Evolutionary conservation across 2,329 filamentous ascomycete species (phyloP).

Genomic region (Aureobasidium vineae): DNA sequence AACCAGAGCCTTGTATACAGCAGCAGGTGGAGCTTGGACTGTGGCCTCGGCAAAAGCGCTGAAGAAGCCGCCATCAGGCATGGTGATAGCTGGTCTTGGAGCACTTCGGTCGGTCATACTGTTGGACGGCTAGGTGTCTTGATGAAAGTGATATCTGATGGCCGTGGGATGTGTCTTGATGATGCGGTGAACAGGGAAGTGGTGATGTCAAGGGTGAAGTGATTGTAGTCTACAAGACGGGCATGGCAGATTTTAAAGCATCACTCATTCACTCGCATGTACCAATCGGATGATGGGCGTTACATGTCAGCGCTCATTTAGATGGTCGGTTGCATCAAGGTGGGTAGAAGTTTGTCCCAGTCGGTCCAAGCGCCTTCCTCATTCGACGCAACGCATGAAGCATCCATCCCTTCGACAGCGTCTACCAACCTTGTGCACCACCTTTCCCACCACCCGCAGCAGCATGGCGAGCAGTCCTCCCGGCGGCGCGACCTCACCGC

Average conservation of each 20-base stretch:
- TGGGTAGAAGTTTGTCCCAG: background rate
- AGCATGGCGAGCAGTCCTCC: slow-evolving; percentile 29
- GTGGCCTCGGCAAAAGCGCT: slow-evolving; percentile 37
- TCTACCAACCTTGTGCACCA: background rate
- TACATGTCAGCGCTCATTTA: slow-evolving; percentile 4
- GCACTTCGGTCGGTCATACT: background rate
- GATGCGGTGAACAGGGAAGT: background rate
- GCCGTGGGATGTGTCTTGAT: no score
- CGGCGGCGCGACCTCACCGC: slow-evolving; percentile 26
- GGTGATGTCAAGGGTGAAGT: background rate
- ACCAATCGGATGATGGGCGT: background rate
- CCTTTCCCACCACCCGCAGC: no score
- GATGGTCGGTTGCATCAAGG: background rate
- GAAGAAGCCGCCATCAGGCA: slow-evolving; percentile 38
- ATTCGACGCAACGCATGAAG: slow-evolving; percentile 17
- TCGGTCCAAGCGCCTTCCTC: slow-evolving; percentile 20
- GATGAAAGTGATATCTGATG: background rate
- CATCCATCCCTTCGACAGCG: background rate
- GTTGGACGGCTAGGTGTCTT: background rate
- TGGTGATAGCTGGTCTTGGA: slow-evolving; percentile 34
- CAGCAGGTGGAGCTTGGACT: slow-evolving; percentile 44
- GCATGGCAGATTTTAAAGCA: background rate
- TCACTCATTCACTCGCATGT: background rate
- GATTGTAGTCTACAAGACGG: background rate
- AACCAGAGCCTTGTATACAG: slow-evolving; percentile 47